phyloP scores from a whole-genome alignment of 495 filamentous ascomycete species.

The Cetradonia linearis region DNA sequence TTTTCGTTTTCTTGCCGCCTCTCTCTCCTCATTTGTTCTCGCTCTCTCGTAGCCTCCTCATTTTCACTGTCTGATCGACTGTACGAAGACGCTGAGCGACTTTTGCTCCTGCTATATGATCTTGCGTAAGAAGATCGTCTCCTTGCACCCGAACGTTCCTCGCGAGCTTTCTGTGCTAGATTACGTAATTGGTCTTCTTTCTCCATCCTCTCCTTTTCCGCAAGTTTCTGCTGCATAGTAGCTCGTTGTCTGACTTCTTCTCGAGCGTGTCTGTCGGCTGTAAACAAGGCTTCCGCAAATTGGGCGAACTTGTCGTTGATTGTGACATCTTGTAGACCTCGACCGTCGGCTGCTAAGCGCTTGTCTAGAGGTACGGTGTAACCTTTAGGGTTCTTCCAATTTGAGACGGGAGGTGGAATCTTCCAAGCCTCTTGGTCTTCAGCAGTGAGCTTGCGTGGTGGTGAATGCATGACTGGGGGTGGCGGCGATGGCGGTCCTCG shows the following conservation, averaged over 20 bases:
- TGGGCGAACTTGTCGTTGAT: slow-evolving; percentile 99
- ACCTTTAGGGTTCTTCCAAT: slow-evolving; percentile 99
- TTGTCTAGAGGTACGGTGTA: slow-evolving; percentile 97
- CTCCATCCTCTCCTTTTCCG: slow-evolving; percentile 88
- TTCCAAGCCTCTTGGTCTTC: slow-evolving; percentile 97
- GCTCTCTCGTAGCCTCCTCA: slow-evolving; percentile 57
- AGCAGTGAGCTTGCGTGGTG: slow-evolving; percentile 87
- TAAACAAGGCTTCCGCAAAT: slow-evolving; percentile 88
- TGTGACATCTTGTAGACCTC: slow-evolving; percentile 84
- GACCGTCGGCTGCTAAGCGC: slow-evolving; percentile 88
- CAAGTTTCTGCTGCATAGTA: slow-evolving; percentile 90
- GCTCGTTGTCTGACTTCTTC: slow-evolving; percentile 91
- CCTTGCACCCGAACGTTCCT: slow-evolving; percentile 54
- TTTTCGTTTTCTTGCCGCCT: slow-evolving; percentile 72
- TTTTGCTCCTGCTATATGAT: slow-evolving; percentile 42
- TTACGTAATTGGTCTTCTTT: slow-evolving; percentile 89
- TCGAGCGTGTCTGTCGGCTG: slow-evolving; percentile 85
- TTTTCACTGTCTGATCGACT: slow-evolving; percentile 53
- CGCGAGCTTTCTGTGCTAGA: slow-evolving; percentile 84
- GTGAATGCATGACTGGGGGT: slow-evolving; percentile 90
- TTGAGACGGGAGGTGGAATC: slow-evolving; percentile 82
- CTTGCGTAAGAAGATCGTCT: slow-evolving; percentile 37
- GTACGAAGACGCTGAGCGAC: slow-evolving; percentile 46
- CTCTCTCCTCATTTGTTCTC: slow-evolving; percentile 68
- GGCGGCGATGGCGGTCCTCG: slow-evolving; percentile 87